Conservation (phyloP, 208 protist species). For the Borovskyia barvae region DNA sequence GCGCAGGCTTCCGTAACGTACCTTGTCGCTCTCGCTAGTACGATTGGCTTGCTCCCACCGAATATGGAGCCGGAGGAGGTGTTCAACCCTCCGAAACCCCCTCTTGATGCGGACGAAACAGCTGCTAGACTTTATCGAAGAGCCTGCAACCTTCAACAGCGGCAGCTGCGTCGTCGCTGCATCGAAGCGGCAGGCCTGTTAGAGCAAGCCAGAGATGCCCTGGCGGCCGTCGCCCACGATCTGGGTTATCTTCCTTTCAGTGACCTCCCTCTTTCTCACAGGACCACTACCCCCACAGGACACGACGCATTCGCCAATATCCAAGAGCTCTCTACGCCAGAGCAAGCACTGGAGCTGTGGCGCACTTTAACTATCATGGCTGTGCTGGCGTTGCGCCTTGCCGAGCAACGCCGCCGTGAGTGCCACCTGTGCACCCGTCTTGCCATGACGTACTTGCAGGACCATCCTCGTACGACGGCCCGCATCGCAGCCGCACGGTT, state of each 20-base stretch:
- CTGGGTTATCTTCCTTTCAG: slow-evolving; percentile 16
- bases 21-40: slow-evolving; percentile 26
- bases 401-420: slow-evolving; percentile 37
- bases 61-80: slow-evolving; percentile 17
- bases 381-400: slow-evolving; percentile 32
- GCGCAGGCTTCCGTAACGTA: slow-evolving; percentile 11
- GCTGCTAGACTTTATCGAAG: neutral
- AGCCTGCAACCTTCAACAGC: slow-evolving; percentile 1
- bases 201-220: slow-evolving; percentile 18
- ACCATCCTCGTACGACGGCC: slow-evolving; percentile 38
- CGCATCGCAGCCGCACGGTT: slow-evolving; percentile 42
- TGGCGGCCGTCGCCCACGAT: slow-evolving; percentile 17
- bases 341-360: slow-evolving; percentile 41
- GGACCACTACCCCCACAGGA: neutral
- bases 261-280: neutral
- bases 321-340: slow-evolving; percentile 32
- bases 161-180: slow-evolving; percentile 8
- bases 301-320: slow-evolving; percentile 23
- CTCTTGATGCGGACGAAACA: slow-evolving; percentile 1
- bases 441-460: slow-evolving; percentile 41
- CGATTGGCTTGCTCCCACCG: slow-evolving; percentile 18
- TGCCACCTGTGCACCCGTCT: slow-evolving; percentile 50
- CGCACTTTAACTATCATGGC: slow-evolving; percentile 40
- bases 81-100: slow-evolving; percentile 1
- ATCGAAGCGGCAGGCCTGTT: slow-evolving; percentile 12